Base-by-base conservation (phyloP, 2,329 filamentous ascomycete genomes). In the Botrytis aclada region DNA sequence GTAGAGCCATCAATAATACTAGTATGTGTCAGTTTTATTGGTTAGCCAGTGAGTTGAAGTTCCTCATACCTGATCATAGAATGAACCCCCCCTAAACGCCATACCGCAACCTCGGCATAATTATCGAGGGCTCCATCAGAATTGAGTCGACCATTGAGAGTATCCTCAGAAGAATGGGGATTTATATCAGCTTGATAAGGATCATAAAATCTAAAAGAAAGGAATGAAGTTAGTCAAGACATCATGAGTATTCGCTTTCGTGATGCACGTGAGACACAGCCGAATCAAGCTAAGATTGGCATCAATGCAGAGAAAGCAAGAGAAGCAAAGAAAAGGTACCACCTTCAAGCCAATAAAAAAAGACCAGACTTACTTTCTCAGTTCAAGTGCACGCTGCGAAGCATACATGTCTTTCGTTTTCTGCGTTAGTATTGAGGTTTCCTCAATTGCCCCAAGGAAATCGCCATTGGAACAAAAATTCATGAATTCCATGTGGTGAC, bases 101-200 rank as follows among this genome's bases (percentile, higher is more conserved):
- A 29, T 83, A 87, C 65, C 84, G 84, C 75, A 81, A 86, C 79
- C 84, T 88, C 82, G 83, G 81, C 18, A 75, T 82, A 76, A 77
- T 80, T 41, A 73, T 81, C n/a, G 80, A 82, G 72, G 82, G 77
- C 78, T 8, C 78, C 78, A 73, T 80, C 79, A 63, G 76, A 73
- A 56, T 79, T 79, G 22, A 80, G 72, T 18, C 64, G 76, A 16
- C 72, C 74, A 70, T 79, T 80, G 58, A 79, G 77, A 54, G 67
- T 71, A 41, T 69, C 60, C 8, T 76, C 73, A 32, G 43, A 43
- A 29, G 65, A 67, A 5, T 67, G 47, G 3, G 64, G 54, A 67
- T 70, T 37, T 45, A 71, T 74, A 32, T 54, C 25, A 16, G 63
- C 63, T 32, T 74, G 60, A 25, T 72, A 62, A 4, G 78, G 78